Evolutionary conservation across 805 yeast species (phyloP), one percentile per base, ranked within the genome.

Genomic region (Wickerhamomyces canadensis): DNA sequence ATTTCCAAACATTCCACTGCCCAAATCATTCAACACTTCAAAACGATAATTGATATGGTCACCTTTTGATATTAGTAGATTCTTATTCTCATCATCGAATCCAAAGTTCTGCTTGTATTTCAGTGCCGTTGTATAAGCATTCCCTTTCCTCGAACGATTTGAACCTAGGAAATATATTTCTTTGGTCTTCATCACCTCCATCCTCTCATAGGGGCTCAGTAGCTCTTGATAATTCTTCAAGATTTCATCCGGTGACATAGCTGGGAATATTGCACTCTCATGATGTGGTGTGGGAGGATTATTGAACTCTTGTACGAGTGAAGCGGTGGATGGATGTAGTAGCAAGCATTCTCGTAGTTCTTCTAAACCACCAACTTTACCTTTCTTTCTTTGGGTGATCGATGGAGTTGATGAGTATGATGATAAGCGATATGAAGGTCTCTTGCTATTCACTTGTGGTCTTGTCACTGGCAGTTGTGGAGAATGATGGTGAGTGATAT

Each of bases 1-100:
- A 36, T 76, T 77, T 0, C 96, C 96, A 64, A 86, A 86, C 30
- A 89, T 78, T 7, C 96, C 96, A 34, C 72, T 74, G 0, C 96
- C 96, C 10, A 86, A 65, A 1, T 66, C 57, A 2, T 65, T 57
- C 16, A 73, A 35, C 4, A 85, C 76, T 46, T 83, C 78, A 52
- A 80, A 87, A 21, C 94, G 61, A 55, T 78, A 86, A 37, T 80
- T 80, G 30, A 86, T 72, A 45, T 86, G 96, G 52, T 85, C 95
- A 10, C 80, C 76, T 1, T 56, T 53, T 0, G 65, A 49, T 1
- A 75, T 64, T 6, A 64, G 61, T 49, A 83, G 80, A 51, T 84
- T 83, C 4, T 85, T 83, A 11, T 72, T 61, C 10, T 57, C 55
- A 52, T 85, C 93, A 53, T 84, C 94, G 56, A 80, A 84, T 0